Conservation (phyloP, 352 stramenopile species). For the Pythium monospermum region DNA sequence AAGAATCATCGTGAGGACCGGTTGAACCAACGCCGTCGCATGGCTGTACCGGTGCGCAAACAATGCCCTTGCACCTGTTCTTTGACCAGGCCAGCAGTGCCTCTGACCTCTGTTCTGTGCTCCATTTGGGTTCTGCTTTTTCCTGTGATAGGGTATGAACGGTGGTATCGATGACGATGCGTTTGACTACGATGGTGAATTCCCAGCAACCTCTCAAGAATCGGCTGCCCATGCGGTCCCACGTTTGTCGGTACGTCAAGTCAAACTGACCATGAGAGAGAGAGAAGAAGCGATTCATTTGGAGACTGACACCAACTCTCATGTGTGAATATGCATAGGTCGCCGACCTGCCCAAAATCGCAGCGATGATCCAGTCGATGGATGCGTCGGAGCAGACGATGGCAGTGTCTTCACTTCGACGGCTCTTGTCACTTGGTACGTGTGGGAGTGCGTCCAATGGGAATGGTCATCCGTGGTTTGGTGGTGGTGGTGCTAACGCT, state of each 20-base stretch:
- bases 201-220: constrained; percentile 4
- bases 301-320: constrained; percentile 3
- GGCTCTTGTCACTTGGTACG: constrained; percentile 95
- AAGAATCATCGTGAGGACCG: constrained; percentile 84
- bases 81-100: too few species aligned
- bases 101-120: constrained; percentile 4
- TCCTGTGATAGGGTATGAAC: background rate
- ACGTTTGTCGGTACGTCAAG: constrained; percentile 14
- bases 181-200: constrained; percentile 19
- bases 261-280: too few species aligned
- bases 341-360: constrained; percentile 93
- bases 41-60: constrained; percentile 34
- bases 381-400: constrained; percentile 91
- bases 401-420: constrained; percentile 95
- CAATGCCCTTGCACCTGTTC: too few species aligned
- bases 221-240: background rate
- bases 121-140: background rate
- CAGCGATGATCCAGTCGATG: constrained; percentile 92
- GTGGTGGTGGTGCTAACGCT: constrained; percentile 2
- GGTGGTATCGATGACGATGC: constrained; percentile 14
- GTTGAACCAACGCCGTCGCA: constrained; percentile 79
- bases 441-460: too few species aligned
- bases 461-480: too few species aligned
- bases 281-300: too few species aligned
- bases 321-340: constrained; percentile 47